Base-by-base conservation (phyloP, 345 rosid species). In the Crucihimalaya himalaica region DNA sequence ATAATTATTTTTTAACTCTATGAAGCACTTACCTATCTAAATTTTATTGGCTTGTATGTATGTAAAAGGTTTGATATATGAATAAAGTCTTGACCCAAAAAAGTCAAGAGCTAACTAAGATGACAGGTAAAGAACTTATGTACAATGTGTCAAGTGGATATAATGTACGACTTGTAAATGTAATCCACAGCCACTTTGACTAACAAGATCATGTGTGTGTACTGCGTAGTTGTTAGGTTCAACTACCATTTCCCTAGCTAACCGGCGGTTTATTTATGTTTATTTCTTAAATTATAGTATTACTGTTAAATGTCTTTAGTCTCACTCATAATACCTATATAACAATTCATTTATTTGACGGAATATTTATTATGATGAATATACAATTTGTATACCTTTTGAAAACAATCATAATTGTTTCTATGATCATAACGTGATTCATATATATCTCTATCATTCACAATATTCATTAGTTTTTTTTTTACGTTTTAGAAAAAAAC, bases 211-310 rank as follows among this genome's bases (percentile, higher is more conserved):
- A 18, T 43, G 27, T 57, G 63, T 64, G 15, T 64, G 71, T 57
- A 16, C 11, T 28, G 28, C 47, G 23, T 34, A 21, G 39, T 20
- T 75, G 79, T 75, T 75, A 68, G 79, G 70, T 75, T 75, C 79
- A 68, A 68, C 74, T 75, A 75, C 79, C 74, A 68, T 28, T 61
- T 32, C 73, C 79, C 47, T 75, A n/a, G n/a, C n/a, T n/a, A 75
- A 67, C 78, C 18, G 42, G 71, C 19, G 18, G 25, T 66, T 57
- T 25, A 65, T 64, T 73, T 54, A 52, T 28, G 40, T 73, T 25
- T 5, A 56, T 42, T 43, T 29, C 19, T 14, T 18, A 1, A 28
- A n/a, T 20, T 9, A 40, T 15, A 35, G 10, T 12, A 52, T 62
- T 20, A 14, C 54, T 28, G 43, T 40, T 14, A 28, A 12, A 16